A percentile compares a stretch with the other conserved stretches of the same genome.
Conservation (phyloP, 2,329 filamentous ascomycete genomes). For the Xylariaceae sp. region DNA sequence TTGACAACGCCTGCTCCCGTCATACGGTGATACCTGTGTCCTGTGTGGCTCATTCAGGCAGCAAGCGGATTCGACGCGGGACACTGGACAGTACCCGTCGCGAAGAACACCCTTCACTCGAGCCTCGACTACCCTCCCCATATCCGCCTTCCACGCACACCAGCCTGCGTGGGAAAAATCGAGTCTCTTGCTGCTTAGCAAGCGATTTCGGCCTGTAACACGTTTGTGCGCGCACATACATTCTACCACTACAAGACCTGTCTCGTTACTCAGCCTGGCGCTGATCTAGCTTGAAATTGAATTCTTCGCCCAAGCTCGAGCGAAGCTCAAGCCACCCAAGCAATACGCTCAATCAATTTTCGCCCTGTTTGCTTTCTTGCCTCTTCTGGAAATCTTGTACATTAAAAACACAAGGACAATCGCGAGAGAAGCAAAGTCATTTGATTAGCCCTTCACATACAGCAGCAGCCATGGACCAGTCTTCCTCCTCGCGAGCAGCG, state of each 20-base stretch:
- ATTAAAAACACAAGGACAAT: too few relatives aligned
- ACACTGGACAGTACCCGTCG: constrained; percentile 11
- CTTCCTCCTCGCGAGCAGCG: constrained; percentile 42
- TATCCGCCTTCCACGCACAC: not conserved
- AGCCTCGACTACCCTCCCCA: not conserved
- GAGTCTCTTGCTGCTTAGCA: constrained; percentile 1
- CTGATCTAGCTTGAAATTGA: constrained; percentile 9
- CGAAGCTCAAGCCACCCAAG: too few relatives aligned
- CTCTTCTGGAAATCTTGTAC: constrained; percentile 1
- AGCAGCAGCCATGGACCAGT: constrained; percentile 52
- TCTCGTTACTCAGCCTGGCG: constrained; percentile 5
- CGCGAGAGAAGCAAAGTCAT: too few relatives aligned
- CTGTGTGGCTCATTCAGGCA: constrained; percentile 5
- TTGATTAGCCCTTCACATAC: too few relatives aligned
- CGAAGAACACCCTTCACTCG: constrained; percentile 2
- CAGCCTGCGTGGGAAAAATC: constrained; percentile 3
- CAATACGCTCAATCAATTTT: too few relatives aligned
- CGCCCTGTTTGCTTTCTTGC: not conserved
- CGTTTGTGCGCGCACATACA: constrained; percentile 6
- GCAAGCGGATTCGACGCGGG: constrained; percentile 3
- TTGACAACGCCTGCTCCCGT: constrained; percentile 4
- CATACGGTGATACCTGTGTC: constrained; percentile 15
- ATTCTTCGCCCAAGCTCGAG: too few relatives aligned
- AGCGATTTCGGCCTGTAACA: constrained; percentile 6
- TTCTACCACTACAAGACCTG: not conserved